Base-by-base conservation (phyloP, 176 grass and related monocot species). In the Triticum dicoccoides region DNA sequence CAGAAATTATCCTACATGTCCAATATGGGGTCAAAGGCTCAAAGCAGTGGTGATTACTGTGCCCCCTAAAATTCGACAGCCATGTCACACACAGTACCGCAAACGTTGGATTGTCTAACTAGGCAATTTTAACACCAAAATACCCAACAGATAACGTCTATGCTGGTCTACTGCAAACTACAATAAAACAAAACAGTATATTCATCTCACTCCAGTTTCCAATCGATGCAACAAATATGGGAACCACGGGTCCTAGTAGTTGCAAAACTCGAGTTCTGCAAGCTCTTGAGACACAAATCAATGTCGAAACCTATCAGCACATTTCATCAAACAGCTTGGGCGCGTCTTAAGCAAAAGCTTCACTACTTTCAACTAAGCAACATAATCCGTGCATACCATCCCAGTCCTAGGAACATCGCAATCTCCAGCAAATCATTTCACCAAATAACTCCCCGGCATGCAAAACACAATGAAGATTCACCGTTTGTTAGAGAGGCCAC, bases 261-360 rank as follows among this genome's bases (percentile, higher is more conserved):
- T 13, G 13, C 8, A 2, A 41, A 58, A 39, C 38, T 71, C 20
- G 29, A 79, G 2, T 33, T 15, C 47, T 17, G 35, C 14, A 81
- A 82, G 68, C 14, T 25, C 45, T 52, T 52, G 35, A 18, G 20
- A 5, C 8, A 42, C 9, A 21, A 33, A 59, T 14, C 18, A 85
- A 34, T 27, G 17, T 41, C 17, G 7, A 45, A 23, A 8, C 34
- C 29, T 15, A 49, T 5, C 6, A 79, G 65, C 9, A 15, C 73
- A 80, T 85, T 75, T 80, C 82, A 9, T 58, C 82, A 41, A 85
- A 56, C 29, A 89, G 39, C 38, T 56, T 34, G n/a, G 38, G 32
- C 34, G 6, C 45, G 3, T 24, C 5, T 9, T n/a, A n/a, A 17
- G 17, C 21, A 32, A 32, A 11, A 47, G 14, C n/a, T 69, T 6